Percentiles rank a stretch among this genome's conserved stretches.
Evolutionary conservation across 164 flowering plant species (phyloP).

Genomic region (Tetracentron sinense): DNA sequence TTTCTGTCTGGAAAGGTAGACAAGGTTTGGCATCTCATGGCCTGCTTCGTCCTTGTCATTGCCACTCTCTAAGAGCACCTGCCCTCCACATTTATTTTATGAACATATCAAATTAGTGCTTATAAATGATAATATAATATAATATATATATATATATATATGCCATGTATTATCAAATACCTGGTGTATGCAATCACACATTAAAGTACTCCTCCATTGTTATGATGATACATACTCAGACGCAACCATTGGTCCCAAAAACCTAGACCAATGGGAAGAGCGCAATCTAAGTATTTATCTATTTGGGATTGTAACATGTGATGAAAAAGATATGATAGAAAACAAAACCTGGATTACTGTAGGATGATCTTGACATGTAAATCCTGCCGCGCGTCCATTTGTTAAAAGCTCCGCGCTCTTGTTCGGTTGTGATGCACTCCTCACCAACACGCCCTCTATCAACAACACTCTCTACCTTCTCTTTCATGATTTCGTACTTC

Average conservation of each 20-base stretch:
- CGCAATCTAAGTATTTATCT: too few relatives aligned
- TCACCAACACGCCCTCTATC: constrained; percentile 21
- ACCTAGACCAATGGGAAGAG: too few relatives aligned
- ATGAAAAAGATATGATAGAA: background rate
- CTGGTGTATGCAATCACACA: too few relatives aligned
- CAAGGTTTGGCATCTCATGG: constrained; percentile 57
- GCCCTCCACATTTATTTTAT: too few relatives aligned
- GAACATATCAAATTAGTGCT: too few relatives aligned
- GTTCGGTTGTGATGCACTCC: constrained; percentile 19
- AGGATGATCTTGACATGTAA: constrained; percentile 37
- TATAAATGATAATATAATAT: too few relatives aligned
- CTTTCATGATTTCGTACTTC: constrained; percentile 34
- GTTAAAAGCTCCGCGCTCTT: constrained; percentile 21
- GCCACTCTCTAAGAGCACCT: constrained; percentile 50
- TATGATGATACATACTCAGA: too few relatives aligned
- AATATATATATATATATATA: too few relatives aligned
- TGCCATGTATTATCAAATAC: too few relatives aligned
- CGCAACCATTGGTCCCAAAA: too few relatives aligned
- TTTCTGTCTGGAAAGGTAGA: constrained; percentile 72
- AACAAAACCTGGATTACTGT: constrained; percentile 29
- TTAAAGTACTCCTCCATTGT: too few relatives aligned
- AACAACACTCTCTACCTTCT: constrained; percentile 25
- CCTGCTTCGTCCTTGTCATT: constrained; percentile 47
- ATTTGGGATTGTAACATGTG: too few relatives aligned
- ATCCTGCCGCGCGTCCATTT: constrained; percentile 33